Percentiles rank a stretch among this genome's conserved stretches.
These are phyloP conservation scores for Myxozyma kluyveri DNA, from an alignment of 805 yeast species.

Conservation along the genomic window DNA sequence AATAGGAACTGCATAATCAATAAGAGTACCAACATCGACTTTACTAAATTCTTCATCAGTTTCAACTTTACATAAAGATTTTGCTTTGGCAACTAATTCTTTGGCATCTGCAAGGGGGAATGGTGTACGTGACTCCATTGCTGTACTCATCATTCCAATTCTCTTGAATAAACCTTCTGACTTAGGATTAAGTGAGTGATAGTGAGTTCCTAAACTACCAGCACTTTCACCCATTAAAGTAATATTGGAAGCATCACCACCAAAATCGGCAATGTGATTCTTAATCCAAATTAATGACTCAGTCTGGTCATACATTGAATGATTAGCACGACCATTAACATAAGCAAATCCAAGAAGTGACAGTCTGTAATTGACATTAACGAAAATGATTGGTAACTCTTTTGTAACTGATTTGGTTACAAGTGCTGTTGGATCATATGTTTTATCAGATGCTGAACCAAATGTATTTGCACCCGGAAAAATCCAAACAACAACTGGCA, in stretches of 20 bases:
- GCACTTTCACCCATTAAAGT: slow-evolving; percentile 50
- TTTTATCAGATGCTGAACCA: slow-evolving; percentile 24
- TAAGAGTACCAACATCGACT: slow-evolving; percentile 31
- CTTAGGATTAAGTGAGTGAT: slow-evolving; percentile 35
- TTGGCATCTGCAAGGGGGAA: slow-evolving; percentile 30
- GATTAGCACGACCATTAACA: slow-evolving; percentile 41
- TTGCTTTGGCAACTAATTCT: slow-evolving; percentile 23
- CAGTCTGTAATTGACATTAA: slow-evolving; percentile 43
- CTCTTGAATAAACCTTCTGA: slow-evolving; percentile 30
- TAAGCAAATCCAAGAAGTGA: slow-evolving; percentile 44
- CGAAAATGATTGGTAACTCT: slow-evolving; percentile 38
- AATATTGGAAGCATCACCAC: slow-evolving; percentile 47
- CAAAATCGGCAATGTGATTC: slow-evolving; percentile 45
- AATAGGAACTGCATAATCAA: slow-evolving; percentile 30
- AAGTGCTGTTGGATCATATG: slow-evolving; percentile 33
- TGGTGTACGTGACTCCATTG: slow-evolving; percentile 32
- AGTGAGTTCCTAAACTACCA: slow-evolving; percentile 46
- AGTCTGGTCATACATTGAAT: slow-evolving; percentile 50
- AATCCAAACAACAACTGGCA: slow-evolving; percentile 29
- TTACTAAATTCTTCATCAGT: slow-evolving; percentile 29
- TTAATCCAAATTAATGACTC: slow-evolving; percentile 49
- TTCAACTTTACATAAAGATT: slow-evolving; percentile 16
- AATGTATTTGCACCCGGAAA: slow-evolving; percentile 25
- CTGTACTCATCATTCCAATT: slow-evolving; percentile 35
- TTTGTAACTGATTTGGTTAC: slow-evolving; percentile 30